These are phyloP conservation scores for Maudiozyma barnettii DNA, from an alignment of 805 yeast species.

Conservation along the genomic window DNA sequence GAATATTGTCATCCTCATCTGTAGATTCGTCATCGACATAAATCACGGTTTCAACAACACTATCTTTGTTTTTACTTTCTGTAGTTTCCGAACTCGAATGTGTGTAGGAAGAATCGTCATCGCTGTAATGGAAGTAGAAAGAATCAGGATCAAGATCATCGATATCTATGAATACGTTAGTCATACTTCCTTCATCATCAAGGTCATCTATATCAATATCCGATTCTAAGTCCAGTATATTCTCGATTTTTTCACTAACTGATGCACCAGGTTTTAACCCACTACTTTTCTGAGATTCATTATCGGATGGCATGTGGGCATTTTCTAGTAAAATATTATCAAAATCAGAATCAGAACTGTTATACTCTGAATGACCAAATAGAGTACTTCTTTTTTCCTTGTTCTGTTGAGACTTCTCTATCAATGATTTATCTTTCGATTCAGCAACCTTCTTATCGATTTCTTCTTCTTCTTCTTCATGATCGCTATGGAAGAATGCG, in stretches of 20 bases:
- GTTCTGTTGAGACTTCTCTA: background rate
- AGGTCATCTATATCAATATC: constrained; percentile 13
- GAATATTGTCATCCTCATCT: constrained; percentile 81
- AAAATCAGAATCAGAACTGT: constrained; percentile 26
- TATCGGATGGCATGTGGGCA: constrained; percentile 29
- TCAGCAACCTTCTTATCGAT: background rate
- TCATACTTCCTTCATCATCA: constrained; percentile 32
- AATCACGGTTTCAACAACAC: constrained; percentile 26
- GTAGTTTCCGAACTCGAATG: constrained; percentile 10
- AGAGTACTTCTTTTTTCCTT: background rate
- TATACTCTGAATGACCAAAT: constrained; percentile 13
- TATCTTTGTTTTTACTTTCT: constrained; percentile 17
- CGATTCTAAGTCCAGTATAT: constrained; percentile 6
- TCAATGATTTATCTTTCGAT: constrained; percentile 2
- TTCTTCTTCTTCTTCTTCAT: constrained; percentile 9
- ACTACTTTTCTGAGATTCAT: constrained; percentile 23
- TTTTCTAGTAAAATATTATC: constrained; percentile 28
- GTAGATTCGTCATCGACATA: constrained; percentile 79
- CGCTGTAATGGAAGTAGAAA: constrained; percentile 27
- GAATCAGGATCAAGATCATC: constrained; percentile 32
- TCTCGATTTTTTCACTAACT: constrained; percentile 3
- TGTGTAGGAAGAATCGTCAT: constrained; percentile 45
- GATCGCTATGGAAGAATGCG: constrained; percentile 27
- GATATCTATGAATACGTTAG: constrained; percentile 32
- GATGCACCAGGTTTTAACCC: constrained; percentile 11